A percentile compares a stretch with the other conserved stretches of the same genome.
Conservation (phyloP, 2,329 filamentous ascomycete genomes). For the Alternaria consortialis region DNA sequence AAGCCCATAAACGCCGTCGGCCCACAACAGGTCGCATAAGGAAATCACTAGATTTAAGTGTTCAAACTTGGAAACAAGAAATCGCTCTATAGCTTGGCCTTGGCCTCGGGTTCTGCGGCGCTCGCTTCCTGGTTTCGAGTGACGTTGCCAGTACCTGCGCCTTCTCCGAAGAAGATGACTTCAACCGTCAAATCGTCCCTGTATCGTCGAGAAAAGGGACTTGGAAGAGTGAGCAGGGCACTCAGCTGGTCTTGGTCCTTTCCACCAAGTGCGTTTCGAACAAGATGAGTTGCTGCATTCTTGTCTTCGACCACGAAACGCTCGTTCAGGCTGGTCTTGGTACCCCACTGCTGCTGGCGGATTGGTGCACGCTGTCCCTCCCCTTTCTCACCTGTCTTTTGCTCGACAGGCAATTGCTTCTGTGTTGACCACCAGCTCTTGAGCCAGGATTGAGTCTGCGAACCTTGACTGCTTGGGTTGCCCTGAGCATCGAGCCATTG, state of each 20-base stretch:
- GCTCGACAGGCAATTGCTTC: conserved; percentile 78
- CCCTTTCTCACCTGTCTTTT: conserved; percentile 57
- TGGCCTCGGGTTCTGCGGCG: conserved; percentile 61
- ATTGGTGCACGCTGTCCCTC: conserved; percentile 87
- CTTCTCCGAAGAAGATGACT: conserved; percentile 96
- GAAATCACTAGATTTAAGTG: neutral
- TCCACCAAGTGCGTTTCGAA: conserved; percentile 92
- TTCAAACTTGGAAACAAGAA: neutral
- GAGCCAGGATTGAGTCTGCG: conserved; percentile 68
- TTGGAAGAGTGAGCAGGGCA: conserved; percentile 87
- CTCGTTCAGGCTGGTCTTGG: conserved; percentile 74
- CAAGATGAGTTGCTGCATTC: conserved; percentile 94
- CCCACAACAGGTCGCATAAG: conserved; percentile 7
- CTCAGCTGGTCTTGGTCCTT: conserved; percentile 94
- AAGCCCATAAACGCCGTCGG: conserved; percentile 19
- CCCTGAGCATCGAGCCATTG: conserved; percentile 91
- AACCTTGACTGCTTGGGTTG: conserved; percentile 48
- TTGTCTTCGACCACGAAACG: conserved; percentile 95
- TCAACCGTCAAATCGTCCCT: conserved; percentile 97
- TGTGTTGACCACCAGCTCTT: conserved; percentile 71
- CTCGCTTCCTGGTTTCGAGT: conserved; percentile 88
- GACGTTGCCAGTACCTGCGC: conserved; percentile 77
- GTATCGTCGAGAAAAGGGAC: conserved; percentile 90
- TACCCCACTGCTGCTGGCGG: conserved; percentile 89
- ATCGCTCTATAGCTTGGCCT: conserved; percentile 57